Evolutionary conservation across 192 early-diverging fungal genomes (phyloP).

Genomic region (Backusella sp.): DNA sequence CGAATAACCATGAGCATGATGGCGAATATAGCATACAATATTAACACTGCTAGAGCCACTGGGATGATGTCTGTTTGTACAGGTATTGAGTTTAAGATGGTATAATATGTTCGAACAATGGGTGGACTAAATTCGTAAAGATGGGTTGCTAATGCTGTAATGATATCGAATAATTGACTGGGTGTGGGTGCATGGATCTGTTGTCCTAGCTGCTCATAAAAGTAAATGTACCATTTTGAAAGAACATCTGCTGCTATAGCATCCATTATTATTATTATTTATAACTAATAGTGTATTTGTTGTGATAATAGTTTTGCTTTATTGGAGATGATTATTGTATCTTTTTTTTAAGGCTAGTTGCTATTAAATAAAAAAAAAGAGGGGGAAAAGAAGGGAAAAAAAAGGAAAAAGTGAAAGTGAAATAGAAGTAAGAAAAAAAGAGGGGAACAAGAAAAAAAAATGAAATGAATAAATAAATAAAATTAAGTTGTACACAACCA

Average conservation of each 20-base stretch:
- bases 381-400: neutral
- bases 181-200: slow-evolving; percentile 11
- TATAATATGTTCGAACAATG: slow-evolving; percentile 10
- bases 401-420: neutral
- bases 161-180: neutral
- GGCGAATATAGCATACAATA: slow-evolving; percentile 30
- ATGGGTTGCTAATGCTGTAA: neutral
- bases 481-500: neutral
- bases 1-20: slow-evolving; percentile 16
- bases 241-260: slow-evolving; percentile 9
- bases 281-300: neutral
- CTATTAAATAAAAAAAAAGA: neutral
- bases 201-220: slow-evolving; percentile 11
- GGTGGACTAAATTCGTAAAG: slow-evolving; percentile 15
- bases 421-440: neutral
- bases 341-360: neutral
- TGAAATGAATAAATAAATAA: neutral
- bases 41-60: slow-evolving; percentile 19
- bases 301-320: neutral
- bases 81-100: slow-evolving; percentile 15
- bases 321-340: neutral
- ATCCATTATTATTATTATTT: neutral
- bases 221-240: slow-evolving; percentile 18
- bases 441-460: neutral
- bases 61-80: slow-evolving; percentile 33